These are phyloP conservation scores for Dispira simplex DNA, from an alignment of 192 early-diverging fungal species.

Conservation along the genomic window DNA sequence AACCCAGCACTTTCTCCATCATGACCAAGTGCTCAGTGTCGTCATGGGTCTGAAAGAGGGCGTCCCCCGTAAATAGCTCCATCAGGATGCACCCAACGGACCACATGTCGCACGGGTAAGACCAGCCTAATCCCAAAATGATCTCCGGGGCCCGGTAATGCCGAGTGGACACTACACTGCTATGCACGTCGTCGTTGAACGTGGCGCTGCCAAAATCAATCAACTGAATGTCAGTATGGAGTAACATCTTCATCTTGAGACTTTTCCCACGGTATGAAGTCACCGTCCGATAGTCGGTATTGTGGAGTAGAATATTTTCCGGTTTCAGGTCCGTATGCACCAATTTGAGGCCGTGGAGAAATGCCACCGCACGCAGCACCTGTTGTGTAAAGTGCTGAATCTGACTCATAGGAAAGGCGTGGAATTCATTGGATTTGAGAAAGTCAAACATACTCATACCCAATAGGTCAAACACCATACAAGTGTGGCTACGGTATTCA, in stretches of 20 bases:
- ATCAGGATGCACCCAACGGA: constrained; percentile 93
- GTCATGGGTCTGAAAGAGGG: constrained; percentile 95
- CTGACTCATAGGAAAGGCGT: constrained; percentile 73
- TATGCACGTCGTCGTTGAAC: constrained; percentile 86
- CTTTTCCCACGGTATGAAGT: constrained; percentile 33
- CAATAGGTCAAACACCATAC: constrained; percentile 95
- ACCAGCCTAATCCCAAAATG: constrained; percentile 88
- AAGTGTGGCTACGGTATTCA: constrained; percentile 83
- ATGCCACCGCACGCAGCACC: constrained; percentile 73
- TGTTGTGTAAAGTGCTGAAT: constrained; percentile 77
- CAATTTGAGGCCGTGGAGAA: constrained; percentile 71
- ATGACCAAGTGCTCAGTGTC: constrained; percentile 92
- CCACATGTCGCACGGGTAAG: constrained; percentile 96
- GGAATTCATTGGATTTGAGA: constrained; percentile 82
- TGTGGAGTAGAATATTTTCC: constrained; percentile 78
- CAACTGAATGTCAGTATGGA: constrained; percentile 58
- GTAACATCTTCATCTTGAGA: constrained; percentile 43
- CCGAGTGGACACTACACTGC: constrained; percentile 77
- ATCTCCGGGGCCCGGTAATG: constrained; percentile 98
- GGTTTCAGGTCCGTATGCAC: constrained; percentile 98
- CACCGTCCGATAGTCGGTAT: constrained; percentile 33
- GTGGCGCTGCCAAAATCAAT: constrained; percentile 97
- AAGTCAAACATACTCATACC: constrained; percentile 86
- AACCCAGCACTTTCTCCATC: constrained; percentile 85
- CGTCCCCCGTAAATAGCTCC: constrained; percentile 88